Conservation (phyloP, 106 monocot species). For the Amphibolis antarctica region DNA sequence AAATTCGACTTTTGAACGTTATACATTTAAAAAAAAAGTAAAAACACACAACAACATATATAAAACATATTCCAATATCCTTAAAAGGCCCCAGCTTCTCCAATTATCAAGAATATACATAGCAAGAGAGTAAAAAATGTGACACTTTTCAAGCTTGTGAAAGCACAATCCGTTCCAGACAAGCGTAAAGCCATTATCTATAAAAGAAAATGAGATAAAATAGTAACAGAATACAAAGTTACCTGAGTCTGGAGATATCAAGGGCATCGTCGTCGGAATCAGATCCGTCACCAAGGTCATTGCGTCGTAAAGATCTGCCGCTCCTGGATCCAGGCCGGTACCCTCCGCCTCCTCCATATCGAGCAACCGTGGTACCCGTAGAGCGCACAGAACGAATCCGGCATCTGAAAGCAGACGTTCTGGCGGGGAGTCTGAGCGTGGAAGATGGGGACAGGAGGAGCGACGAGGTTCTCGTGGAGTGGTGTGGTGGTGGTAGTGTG, state of each 20-base stretch:
- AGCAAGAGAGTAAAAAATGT: no score
- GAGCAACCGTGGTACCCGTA: neutral
- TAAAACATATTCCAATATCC: no score
- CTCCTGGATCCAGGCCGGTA: constrained; percentile 5
- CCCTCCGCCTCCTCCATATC: constrained; percentile 2
- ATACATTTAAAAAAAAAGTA: no score
- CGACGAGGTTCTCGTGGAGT: neutral
- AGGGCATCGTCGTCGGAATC: constrained; percentile 6
- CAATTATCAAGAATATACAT: no score
- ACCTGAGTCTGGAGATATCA: constrained; percentile 12
- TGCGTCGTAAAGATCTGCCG: neutral
- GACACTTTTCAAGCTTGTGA: no score
- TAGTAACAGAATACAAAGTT: neutral
- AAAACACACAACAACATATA: no score
- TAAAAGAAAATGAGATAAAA: neutral
- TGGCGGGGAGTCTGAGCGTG: neutral
- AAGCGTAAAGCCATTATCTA: neutral
- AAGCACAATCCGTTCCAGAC: no score
- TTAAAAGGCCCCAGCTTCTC: no score
- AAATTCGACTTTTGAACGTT: no score
- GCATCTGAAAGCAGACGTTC: no score
- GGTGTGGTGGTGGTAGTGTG: no score
- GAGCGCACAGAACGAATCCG: neutral
- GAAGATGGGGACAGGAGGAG: neutral
- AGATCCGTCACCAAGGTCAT: neutral